These are phyloP conservation scores for Paramarasmius palmivorus DNA, from an alignment of 1,284 basidiomycete species.

Conservation along the genomic window DNA sequence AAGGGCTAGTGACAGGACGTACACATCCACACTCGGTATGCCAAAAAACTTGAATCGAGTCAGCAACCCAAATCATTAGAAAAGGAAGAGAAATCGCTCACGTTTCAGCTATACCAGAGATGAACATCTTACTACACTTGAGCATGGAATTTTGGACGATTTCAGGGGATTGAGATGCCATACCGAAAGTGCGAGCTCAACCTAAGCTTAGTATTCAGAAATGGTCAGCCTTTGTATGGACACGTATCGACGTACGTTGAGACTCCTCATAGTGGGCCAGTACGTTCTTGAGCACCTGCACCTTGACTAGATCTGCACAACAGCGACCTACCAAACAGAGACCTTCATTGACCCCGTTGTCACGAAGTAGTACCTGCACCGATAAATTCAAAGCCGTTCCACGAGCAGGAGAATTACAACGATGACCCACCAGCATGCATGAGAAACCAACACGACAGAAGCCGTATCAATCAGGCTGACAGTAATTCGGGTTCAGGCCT, in stretches of 20 bases:
- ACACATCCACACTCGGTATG: conserved; percentile 32
- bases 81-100: conserved; percentile 12
- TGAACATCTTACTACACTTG: conserved; percentile 28
- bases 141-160: not conserved
- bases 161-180: not conserved
- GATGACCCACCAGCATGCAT: conserved; percentile 25
- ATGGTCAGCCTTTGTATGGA: not conserved
- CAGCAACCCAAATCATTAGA: not conserved
- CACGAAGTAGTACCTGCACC: conserved; percentile 26
- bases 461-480: conserved; percentile 27
- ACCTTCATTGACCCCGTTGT: conserved; percentile 20
- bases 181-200: conserved; percentile 30
- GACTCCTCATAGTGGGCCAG: too few relatives aligned
- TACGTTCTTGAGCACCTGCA: too few relatives aligned
- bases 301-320: too few relatives aligned
- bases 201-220: conserved; percentile 11
- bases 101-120: conserved; percentile 31
- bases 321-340: conserved; percentile 25
- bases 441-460: conserved; percentile 29
- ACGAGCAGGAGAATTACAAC: too few relatives aligned
- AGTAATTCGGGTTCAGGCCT: not conserved
- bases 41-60: conserved; percentile 25
- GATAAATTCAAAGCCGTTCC: not conserved
- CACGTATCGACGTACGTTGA: conserved; percentile 22
- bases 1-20: conserved; percentile 5